phyloP scores from a whole-genome alignment of 2,329 filamentous ascomycete genomes.

The Blastomyces silverae region DNA sequence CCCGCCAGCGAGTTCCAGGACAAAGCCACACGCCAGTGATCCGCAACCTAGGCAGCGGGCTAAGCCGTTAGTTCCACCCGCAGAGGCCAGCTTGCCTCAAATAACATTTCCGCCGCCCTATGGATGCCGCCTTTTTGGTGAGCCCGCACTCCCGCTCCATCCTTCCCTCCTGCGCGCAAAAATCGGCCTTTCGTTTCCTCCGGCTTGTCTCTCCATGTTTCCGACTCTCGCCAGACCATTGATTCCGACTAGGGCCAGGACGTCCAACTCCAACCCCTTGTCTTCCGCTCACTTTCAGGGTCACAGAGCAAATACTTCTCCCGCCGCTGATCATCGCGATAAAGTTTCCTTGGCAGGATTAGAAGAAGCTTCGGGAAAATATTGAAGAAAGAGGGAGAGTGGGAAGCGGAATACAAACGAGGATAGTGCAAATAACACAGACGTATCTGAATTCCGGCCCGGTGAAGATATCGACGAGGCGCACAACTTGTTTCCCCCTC shows the following conservation, averaged over 20 bases:
- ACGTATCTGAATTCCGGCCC: background rate
- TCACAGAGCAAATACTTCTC: background rate
- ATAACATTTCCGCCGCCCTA: background rate
- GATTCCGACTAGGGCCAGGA: constrained; percentile 8
- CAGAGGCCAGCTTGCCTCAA: constrained; percentile 14
- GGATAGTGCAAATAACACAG: background rate
- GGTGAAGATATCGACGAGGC: background rate
- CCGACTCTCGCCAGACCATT: background rate
- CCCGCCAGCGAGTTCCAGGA: background rate
- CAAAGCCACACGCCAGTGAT: background rate
- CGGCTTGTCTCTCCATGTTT: constrained; percentile 11
- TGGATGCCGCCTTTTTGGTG: constrained; percentile 5
- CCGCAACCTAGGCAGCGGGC: background rate
- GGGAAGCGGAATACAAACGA: background rate
- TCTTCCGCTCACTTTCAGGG: background rate
- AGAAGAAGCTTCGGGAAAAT: background rate
- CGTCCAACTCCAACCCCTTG: constrained; percentile 4
- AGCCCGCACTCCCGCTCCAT: background rate
- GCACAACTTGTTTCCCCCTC: background rate
- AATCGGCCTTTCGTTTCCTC: background rate
- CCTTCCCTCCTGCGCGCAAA: background rate
- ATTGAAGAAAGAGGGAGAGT: background rate
- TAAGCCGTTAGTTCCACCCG: background rate
- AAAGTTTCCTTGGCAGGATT: background rate
- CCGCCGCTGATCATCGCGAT: background rate